Percentiles rank a stretch among this genome's conserved stretches.
These are phyloP conservation scores for Miscanthus lutarioriparius DNA, from an alignment of 176 grass and related monocot species.

Conservation along the genomic window DNA sequence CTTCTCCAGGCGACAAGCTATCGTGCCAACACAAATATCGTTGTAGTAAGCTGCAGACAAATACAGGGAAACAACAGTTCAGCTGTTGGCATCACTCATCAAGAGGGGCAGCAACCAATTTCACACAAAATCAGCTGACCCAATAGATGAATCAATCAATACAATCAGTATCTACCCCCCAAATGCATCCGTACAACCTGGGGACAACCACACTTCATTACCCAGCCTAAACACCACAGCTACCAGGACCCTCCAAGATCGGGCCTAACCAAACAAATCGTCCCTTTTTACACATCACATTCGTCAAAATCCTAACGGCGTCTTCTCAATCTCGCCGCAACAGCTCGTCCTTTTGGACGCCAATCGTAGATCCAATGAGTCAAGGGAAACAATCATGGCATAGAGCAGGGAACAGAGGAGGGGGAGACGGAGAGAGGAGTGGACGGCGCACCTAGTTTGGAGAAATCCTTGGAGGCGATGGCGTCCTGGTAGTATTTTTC, in stretches of 20 bases:
- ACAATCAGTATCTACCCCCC: neutral
- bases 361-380: slow-evolving; percentile 32
- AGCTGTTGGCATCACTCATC: neutral
- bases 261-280: neutral
- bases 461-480: slow-evolving; percentile 86
- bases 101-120: neutral
- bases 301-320: slow-evolving; percentile 3
- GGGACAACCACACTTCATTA: neutral
- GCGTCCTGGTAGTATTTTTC: slow-evolving; percentile 95
- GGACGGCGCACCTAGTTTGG: slow-evolving; percentile 79
- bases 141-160: slow-evolving; percentile 22
- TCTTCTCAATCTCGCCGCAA: slow-evolving; percentile 19
- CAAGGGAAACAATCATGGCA: neutral
- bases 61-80: slow-evolving; percentile 18
- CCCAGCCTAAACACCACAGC: neutral
- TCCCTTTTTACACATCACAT: slow-evolving; percentile 11
- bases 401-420: neutral
- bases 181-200: slow-evolving; percentile 7
- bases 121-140: slow-evolving; percentile 1
- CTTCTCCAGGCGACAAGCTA: slow-evolving; percentile 93
- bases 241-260: slow-evolving; percentile 6
- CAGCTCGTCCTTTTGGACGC: neutral
- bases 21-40: slow-evolving; percentile 92
- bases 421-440: neutral
- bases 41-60: slow-evolving; percentile 85